Conservation (phyloP, 768 basidiomycete species). For the Suillus spraguei region DNA sequence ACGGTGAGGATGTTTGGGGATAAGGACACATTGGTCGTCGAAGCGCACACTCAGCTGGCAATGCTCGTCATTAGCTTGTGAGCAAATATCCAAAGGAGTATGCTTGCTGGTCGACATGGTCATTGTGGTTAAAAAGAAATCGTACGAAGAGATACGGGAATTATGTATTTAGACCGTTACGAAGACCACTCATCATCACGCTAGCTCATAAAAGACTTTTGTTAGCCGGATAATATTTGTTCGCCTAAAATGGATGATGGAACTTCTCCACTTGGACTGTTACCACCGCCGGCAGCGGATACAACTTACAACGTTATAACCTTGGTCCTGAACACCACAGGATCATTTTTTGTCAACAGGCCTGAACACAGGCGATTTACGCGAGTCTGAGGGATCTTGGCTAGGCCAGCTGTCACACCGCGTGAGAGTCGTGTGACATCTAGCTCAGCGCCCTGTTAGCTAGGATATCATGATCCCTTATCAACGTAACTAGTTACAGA, state of each 20-base stretch:
- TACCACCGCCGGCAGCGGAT: not conserved
- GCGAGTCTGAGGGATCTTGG: not conserved
- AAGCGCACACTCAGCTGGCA: constrained; percentile 55
- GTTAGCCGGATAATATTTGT: not conserved
- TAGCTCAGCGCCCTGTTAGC: no score
- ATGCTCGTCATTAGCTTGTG: constrained; percentile 19
- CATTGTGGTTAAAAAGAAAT: constrained; percentile 5
- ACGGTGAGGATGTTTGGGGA: constrained; percentile 53
- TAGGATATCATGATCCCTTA: no score
- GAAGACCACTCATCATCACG: not conserved
- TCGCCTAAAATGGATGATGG: not conserved
- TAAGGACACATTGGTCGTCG: constrained; percentile 72
- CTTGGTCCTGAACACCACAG: not conserved
- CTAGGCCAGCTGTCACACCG: no score
- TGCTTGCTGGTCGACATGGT: constrained; percentile 1
- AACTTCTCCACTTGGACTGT: not conserved
- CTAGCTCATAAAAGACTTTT: not conserved
- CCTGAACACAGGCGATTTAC: not conserved
- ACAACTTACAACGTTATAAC: not conserved
- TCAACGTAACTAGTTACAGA: no score
- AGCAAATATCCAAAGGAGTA: not conserved
- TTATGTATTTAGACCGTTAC: constrained; percentile 8
- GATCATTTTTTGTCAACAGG: not conserved
- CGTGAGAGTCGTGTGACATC: not conserved
- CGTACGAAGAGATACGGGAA: not conserved